Conservation (phyloP, 306 rosid species). For the Sindora glabra region DNA sequence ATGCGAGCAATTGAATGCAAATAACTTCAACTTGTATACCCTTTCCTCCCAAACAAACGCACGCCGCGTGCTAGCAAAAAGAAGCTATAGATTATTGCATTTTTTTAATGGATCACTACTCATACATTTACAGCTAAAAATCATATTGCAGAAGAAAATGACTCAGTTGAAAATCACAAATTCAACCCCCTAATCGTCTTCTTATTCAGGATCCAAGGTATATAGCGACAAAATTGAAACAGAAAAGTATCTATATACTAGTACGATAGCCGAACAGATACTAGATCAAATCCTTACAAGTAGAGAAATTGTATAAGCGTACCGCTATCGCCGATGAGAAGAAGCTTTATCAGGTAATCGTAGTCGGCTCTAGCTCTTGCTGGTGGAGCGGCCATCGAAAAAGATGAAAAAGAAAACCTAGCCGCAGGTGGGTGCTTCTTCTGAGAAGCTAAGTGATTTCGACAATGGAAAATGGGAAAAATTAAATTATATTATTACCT, state of each 20-base stretch:
- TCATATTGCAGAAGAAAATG: neutral
- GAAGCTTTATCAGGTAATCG: conserved; percentile 91
- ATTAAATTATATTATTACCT: neutral
- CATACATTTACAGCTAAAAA: neutral
- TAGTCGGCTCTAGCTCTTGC: conserved; percentile 97
- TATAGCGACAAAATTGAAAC: neutral
- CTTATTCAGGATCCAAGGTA: neutral
- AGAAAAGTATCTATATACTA: neutral
- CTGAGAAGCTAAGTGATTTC: neutral
- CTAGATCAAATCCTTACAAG: conserved; percentile 1
- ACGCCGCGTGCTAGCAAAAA: neutral
- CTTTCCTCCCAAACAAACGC: too few species aligned
- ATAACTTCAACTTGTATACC: too few species aligned
- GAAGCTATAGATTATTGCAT: neutral
- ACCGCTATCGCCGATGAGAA: conserved; percentile 98
- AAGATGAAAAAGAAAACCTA: conserved; percentile 15
- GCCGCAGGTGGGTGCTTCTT: neutral
- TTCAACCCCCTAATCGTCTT: neutral
- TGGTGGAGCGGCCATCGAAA: conserved; percentile 79
- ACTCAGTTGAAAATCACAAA: neutral
- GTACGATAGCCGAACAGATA: neutral
- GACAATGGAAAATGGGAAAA: neutral
- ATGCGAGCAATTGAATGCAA: too few species aligned
- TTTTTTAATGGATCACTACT: neutral
- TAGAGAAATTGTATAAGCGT: conserved; percentile 4